Evolutionary conservation across 345 rosid species (phyloP).

Genomic region (Camelina hispida): DNA sequence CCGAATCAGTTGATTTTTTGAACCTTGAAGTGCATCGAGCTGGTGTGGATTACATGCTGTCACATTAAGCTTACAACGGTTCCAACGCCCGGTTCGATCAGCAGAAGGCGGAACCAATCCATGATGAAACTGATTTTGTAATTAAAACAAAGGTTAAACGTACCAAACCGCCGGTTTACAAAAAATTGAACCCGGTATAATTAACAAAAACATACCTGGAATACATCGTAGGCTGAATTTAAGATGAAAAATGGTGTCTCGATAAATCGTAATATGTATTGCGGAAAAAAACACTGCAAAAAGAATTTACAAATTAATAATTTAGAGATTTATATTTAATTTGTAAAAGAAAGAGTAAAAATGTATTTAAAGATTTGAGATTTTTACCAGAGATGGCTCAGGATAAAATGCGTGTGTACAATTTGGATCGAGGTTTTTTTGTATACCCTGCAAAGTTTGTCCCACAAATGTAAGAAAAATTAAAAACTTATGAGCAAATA

Average conservation of each 20-base stretch:
- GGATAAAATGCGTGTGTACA: constrained; percentile 55
- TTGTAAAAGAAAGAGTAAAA: not conserved
- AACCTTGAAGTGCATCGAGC: constrained; percentile 71
- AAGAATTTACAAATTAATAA: not conserved
- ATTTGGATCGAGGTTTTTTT: constrained; percentile 60
- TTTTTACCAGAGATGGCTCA: constrained; percentile 66
- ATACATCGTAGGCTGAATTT: constrained; percentile 93
- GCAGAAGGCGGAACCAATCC: constrained; percentile 82
- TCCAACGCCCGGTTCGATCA: constrained; percentile 73
- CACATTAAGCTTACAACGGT: constrained; percentile 66
- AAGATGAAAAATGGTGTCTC: constrained; percentile 75
- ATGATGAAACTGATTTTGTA: constrained; percentile 68
- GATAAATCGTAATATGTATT: constrained; percentile 67
- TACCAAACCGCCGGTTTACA: constrained; percentile 11
- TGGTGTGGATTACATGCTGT: constrained; percentile 62
- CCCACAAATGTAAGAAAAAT: not conserved
- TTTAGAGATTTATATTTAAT: not conserved
- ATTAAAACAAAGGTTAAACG: not conserved
- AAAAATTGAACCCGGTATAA: not conserved
- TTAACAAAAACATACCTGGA: constrained; percentile 54
- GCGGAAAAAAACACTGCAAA: constrained; percentile 93
- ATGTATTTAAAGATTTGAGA: constrained; percentile 1
- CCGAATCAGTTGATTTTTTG: not conserved
- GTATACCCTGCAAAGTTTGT: constrained; percentile 61
- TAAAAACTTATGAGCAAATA: not conserved